phyloP scores from a whole-genome alignment of 2,329 filamentous ascomycete species.

The Sphaerulina vaccinii region DNA sequence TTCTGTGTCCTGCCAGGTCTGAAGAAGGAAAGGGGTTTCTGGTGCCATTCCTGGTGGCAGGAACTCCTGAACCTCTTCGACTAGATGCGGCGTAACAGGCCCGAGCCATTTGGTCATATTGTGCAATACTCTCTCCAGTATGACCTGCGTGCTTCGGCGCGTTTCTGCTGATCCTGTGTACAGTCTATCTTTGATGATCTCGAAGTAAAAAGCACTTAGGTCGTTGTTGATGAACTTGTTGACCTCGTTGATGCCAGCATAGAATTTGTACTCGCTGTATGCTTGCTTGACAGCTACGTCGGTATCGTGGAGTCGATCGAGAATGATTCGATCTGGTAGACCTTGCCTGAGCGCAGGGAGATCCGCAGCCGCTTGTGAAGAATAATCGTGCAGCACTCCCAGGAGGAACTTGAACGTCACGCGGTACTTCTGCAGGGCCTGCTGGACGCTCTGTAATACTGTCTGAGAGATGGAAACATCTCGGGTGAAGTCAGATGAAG shows the following conservation, averaged over 20 bases:
- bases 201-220: constrained; percentile 90
- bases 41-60: constrained; percentile 52
- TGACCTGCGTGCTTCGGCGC: constrained; percentile 56
- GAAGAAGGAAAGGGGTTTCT: constrained; percentile 28
- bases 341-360: constrained; percentile 17
- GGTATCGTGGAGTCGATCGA: constrained; percentile 69
- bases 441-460: constrained; percentile 74
- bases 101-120: constrained; percentile 75
- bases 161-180: constrained; percentile 77
- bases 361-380: constrained; percentile 16
- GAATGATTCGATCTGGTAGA: constrained; percentile 66
- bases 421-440: constrained; percentile 78
- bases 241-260: constrained; percentile 69
- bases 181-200: constrained; percentile 84
- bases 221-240: constrained; percentile 81
- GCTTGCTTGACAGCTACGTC: constrained; percentile 64
- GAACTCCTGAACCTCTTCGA: constrained; percentile 85
- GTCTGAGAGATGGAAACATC: constrained; percentile 80
- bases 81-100: constrained; percentile 76
- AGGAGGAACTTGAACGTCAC: constrained; percentile 88
- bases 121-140: constrained; percentile 62
- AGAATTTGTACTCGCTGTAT: constrained; percentile 75
- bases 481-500: constrained; percentile 84
- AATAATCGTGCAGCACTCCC: constrained; percentile 56
- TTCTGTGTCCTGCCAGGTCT: constrained; percentile 29